Percentiles rank a stretch among this genome's conserved stretches.
Evolutionary conservation across 1,139 yeast species (phyloP).

Genomic region (Groenewaldozyma auringiensis): DNA sequence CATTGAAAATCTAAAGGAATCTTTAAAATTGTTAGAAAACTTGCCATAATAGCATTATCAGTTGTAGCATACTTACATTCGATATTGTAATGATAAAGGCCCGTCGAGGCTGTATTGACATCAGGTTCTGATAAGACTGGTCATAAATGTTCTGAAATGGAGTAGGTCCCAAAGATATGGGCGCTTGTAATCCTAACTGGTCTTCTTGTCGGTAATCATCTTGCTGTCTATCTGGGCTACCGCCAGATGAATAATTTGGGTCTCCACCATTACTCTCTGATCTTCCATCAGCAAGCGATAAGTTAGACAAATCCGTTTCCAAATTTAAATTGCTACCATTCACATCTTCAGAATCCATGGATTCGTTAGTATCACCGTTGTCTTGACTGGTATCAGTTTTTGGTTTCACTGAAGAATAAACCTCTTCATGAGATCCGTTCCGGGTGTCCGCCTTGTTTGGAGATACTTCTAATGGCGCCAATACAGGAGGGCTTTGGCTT

Average conservation of each 20-base stretch:
- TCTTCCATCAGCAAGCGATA: background rate
- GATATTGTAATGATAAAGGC: constrained; percentile 12
- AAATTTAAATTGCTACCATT: too few relatives aligned
- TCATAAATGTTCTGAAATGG: background rate
- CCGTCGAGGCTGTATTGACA: background rate
- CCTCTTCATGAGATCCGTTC: background rate
- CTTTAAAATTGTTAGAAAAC: constrained; percentile 1
- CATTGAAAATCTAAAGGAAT: constrained; percentile 17
- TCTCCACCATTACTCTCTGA: background rate
- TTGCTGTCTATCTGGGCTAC: background rate
- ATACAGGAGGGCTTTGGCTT: background rate
- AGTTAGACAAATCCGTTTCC: background rate
- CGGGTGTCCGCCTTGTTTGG: background rate
- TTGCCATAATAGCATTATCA: background rate
- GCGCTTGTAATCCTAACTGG: background rate
- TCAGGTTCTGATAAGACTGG: background rate
- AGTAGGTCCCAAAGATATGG: background rate
- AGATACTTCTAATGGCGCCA: too few relatives aligned
- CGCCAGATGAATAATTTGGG: background rate
- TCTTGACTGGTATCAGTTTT: background rate
- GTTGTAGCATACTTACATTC: constrained; percentile 10
- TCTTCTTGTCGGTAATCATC: background rate
- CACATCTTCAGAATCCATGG: background rate
- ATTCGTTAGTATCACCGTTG: background rate
- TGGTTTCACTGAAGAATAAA: background rate